Percentiles rank a stretch among this genome's conserved stretches.
phyloP scores from a whole-genome alignment of 257 asterid genomes.

The Solanum dulcamara region DNA sequence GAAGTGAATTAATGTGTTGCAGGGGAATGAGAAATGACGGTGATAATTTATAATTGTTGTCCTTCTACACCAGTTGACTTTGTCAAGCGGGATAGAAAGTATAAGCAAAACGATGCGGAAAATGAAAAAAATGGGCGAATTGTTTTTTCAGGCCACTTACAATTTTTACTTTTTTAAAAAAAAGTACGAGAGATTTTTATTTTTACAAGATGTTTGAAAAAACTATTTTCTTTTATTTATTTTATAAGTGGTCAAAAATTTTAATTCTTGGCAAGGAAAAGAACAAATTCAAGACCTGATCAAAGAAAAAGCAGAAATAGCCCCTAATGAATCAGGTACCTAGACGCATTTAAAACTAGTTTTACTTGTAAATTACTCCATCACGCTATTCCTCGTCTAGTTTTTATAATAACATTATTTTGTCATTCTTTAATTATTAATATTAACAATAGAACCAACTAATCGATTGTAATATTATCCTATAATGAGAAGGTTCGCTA shows the following conservation, averaged over 20 bases:
- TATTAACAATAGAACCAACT: too few species aligned
- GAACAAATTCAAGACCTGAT: too few species aligned
- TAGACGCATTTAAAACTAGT: too few species aligned
- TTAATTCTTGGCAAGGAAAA: background rate
- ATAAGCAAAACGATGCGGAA: background rate
- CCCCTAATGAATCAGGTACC: too few species aligned
- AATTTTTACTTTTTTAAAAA: background rate
- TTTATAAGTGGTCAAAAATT: background rate
- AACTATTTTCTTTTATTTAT: background rate
- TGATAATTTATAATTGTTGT: background rate
- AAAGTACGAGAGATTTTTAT: background rate
- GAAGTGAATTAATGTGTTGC: constrained; percentile 1
- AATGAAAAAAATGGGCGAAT: background rate
- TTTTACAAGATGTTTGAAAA: background rate
- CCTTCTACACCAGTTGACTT: background rate
- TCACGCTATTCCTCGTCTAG: too few species aligned
- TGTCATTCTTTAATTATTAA: too few species aligned
- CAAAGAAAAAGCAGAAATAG: too few species aligned
- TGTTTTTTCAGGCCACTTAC: background rate
- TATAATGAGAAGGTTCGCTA: too few species aligned
- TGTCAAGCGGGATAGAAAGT: background rate
- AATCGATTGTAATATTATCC: too few species aligned
- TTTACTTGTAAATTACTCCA: too few species aligned
- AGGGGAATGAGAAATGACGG: background rate
- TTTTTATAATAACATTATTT: too few species aligned